Base-by-base conservation (phyloP, 306 rosid species). In the Quercus cerris region DNA sequence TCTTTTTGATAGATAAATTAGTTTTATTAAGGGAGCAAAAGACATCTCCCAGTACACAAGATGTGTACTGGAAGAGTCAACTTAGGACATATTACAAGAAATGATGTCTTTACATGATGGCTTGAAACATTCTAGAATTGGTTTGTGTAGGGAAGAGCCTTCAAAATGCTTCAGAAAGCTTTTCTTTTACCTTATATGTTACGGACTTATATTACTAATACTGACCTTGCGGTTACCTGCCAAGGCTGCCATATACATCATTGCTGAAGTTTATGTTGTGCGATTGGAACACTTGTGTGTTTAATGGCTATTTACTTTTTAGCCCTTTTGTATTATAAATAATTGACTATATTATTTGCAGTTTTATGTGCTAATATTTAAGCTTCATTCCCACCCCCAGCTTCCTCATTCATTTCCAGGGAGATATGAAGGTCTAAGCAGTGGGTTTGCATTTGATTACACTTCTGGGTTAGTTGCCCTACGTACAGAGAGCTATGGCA, bases 391-490 rank as follows among this genome's bases (percentile, higher is more conserved):
- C 22, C 25, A 9, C n/a, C 38, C 33, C 27, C 97, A 95, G 98
- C 94, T 86, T 52, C 92, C 91, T 76, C 77, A 85, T 77, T 82
- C 92, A 64, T 77, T 74, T 82, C 90, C 89, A 70, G 91, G 88
- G 74, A 82, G 70, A 72, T 87, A 86, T 63, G 84, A 88, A 69
- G 85, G 78, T 72, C 56, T 77, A 76, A 76, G 86, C 51, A 83
- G 88, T 78, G 90, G 84, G 72, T 83, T 85, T 82, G 84, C 97
- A 81, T 93, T 95, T 75, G 93, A 91, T 81, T 80, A 84, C 82
- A 18, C 83, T 82, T 78, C 93, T 87, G 99, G 97, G 63, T 69
- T 88, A 49, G 90, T 91, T 84, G 99, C 94, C 41, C 86, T 93
- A 82, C 87, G 82, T 57, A 88, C 99, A 75, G 93, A 89, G 77